Evolutionary conservation across 495 filamentous ascomycete genomes (phyloP).

Genomic region (Neurospora sublineolata): DNA sequence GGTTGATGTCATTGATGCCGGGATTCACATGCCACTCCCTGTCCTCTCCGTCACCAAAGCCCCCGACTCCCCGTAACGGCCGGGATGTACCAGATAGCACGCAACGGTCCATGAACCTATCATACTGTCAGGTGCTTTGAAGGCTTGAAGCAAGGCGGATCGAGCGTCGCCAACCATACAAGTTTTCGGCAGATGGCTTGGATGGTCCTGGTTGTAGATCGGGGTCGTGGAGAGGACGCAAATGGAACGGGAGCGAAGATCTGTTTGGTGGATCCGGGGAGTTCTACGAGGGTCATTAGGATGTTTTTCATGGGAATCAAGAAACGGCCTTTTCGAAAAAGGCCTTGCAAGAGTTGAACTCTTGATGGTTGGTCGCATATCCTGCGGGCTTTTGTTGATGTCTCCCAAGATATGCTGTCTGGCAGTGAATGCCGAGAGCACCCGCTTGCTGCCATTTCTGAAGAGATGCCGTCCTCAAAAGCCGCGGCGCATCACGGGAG

Average conservation of each 20-base stretch:
- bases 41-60: background rate
- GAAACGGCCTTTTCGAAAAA: background rate
- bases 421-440: background rate
- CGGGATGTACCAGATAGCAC: background rate
- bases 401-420: background rate
- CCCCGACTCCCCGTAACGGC: background rate
- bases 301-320: background rate
- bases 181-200: background rate
- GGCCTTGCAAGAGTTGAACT: background rate
- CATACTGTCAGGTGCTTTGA: background rate
- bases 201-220: background rate
- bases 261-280: background rate
- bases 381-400: background rate
- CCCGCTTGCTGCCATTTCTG: background rate
- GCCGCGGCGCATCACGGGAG: background rate
- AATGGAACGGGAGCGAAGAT: background rate
- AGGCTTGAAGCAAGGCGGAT: background rate
- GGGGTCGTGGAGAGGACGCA: background rate
- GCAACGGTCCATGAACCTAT: background rate
- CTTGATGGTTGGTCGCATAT: background rate
- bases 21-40: background rate
- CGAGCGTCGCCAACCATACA: background rate
- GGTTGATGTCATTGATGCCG: background rate
- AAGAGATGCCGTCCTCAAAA: background rate
- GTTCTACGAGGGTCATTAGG: background rate